Percentiles rank a stretch among this genome's conserved stretches.
Conservation (phyloP, 768 basidiomycete species). For the Russula dissimulans region DNA sequence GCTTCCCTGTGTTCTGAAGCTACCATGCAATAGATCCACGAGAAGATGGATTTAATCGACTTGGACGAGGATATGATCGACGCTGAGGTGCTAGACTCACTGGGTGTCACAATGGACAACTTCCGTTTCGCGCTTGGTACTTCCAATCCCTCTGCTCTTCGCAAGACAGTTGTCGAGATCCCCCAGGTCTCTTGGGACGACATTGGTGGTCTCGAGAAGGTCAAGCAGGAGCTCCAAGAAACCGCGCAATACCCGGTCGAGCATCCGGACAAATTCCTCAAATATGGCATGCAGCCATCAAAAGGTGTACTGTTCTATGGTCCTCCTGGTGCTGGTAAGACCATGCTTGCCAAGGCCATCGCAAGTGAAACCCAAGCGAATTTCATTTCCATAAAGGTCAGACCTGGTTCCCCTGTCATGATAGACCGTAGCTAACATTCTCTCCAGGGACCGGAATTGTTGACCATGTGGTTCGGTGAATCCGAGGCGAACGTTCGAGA, state of each 20-base stretch:
- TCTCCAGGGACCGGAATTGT: slow-evolving; percentile 79
- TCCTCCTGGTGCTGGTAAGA: slow-evolving; percentile 99
- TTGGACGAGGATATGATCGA: slow-evolving; percentile 98
- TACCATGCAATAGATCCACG: slow-evolving; percentile 99
- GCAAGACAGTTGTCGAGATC: slow-evolving; percentile 99
- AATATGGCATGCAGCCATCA: slow-evolving; percentile 99
- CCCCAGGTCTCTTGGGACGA: slow-evolving; percentile 99
- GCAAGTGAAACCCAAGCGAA: slow-evolving; percentile 99
- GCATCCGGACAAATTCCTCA: slow-evolving; percentile 99
- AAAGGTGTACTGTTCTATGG: slow-evolving; percentile 99
- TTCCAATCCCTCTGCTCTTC: slow-evolving; percentile 95
- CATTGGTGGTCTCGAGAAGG: slow-evolving; percentile 98
- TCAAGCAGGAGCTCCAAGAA: slow-evolving; percentile 98
- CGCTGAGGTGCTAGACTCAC: slow-evolving; percentile 96
- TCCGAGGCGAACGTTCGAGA: slow-evolving; percentile 99
- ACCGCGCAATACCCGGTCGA: slow-evolving; percentile 99
- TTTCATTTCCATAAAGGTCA: slow-evolving; percentile 96
- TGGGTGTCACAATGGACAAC: slow-evolving; percentile 99
- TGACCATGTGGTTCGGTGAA: slow-evolving; percentile 99
- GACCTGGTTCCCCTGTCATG: background rate
- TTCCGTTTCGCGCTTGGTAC: slow-evolving; percentile 98
- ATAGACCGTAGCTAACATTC: slow-evolving; percentile 12
- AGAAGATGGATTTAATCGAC: slow-evolving; percentile 99
- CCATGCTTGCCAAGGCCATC: slow-evolving; percentile 95
- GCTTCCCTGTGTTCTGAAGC: slow-evolving; percentile 98